Base-by-base conservation (phyloP, 2,329 filamentous ascomycete species). In the Fusarium oxysporum region DNA sequence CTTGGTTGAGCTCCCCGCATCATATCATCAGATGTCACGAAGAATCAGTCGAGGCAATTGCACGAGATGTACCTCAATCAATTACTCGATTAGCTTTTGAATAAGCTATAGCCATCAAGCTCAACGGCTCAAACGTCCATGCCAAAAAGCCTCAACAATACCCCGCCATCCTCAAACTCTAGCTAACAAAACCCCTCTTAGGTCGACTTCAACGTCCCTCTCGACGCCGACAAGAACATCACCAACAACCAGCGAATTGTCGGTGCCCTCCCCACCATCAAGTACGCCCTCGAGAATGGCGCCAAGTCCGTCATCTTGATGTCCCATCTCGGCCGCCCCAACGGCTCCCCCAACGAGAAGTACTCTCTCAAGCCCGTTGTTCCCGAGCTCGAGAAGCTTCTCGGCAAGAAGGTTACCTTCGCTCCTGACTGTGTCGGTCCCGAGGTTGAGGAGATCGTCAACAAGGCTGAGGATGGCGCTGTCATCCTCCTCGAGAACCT, bases 131-230 rank as follows among this genome's bases (percentile, higher is more conserved):
- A 51, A 33, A 21, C n/a, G 32, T 35, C 21, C 13, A 21, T 7
- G 6, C 9, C 25, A 30, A 50, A 58, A 65, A 51, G 37, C 61
- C 51, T 65, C 61, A 61, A 38, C 17, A 60, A 74, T 66, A 51
- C 53, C 64, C 68, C 63, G 53, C 57, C 30, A 60, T 45, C 35
- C 13, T 38, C 43, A 55, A 55, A 59, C 32, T 55, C 48, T 16
- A 68, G 72, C 79, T 78, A 75, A 80, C 62, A 44, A 54, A 59
- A 48, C 67, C 53, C 51, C 66, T 54, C 55, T 23, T 16, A 97
- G 95, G 96, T 99, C 84, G 96, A 99, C 90, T 99, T 99, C 92
- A 99, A 99, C 86, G 97, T 99, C 65, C 96, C 96, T 74, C 94
- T 99, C 81, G 95, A 99, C 82, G 90, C 88, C 77, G 88, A 96